Evolutionary conservation across 2,329 filamentous ascomycete species (phyloP), one percentile per base, ranked within the genome.

Genomic region (Tolypocladium amazonense): DNA sequence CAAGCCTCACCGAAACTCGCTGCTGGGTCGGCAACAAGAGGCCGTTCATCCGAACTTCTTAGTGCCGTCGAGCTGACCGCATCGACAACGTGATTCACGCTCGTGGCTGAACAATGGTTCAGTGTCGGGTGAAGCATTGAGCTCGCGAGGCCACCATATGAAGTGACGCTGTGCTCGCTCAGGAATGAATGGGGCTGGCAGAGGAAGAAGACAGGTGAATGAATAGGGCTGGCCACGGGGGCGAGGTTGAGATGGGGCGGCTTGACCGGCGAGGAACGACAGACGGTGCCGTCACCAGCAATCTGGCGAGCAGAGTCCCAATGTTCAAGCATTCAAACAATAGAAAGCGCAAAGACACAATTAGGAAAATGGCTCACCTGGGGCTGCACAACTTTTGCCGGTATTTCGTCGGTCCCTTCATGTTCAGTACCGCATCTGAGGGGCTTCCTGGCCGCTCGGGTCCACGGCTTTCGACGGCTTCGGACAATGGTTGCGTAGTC

Each of bases 351-450:
- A 11, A 35, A 9, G n/a, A 55, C 4, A 60, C 15, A 54, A 57
- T 37, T 15, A 20, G 50, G 37, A 58, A n/a, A 4, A 20, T 7
- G 18, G 58, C 62, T 61, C 50, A 64, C 63, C 62, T 58, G n/a
- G 60, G 39, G 14, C 37, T 56, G 47, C 38, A 30, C 12, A 47
- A 56, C 7, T 35, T 43, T 14, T 53, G 56, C 5, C 15, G 56
- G 35, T 47, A 35, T 35, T 54, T 61, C 11, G 30, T 18, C 11
- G 39, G 50, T 23, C 58, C 43, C 41, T 59, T 63, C 60, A 64
- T 62, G 15, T 62, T 62, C n/a, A 71, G 58, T 33, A 69, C 62
- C 4, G 68, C 69, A 58, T 71, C 65, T 2, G 68, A 66, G 1
- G 65, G 65, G 54, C 67, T 67, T 33, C 52, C 57, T 37, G 59